Conservation (phyloP, 1,139 yeast genomes). For the Arxiozyma heterogenica region DNA sequence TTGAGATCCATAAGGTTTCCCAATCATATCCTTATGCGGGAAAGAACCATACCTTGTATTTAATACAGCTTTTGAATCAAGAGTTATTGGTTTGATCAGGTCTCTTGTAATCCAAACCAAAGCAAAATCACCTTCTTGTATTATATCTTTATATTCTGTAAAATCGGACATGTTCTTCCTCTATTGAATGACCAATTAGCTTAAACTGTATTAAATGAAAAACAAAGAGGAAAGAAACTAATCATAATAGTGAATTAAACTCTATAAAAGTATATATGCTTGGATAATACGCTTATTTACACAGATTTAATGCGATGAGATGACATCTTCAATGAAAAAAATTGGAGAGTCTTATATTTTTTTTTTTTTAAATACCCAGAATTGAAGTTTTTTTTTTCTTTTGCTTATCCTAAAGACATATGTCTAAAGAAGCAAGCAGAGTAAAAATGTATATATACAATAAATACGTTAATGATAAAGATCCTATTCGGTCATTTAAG, state of each 20-base stretch:
- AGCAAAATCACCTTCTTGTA: slow-evolving; percentile 79
- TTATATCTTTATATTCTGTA: slow-evolving; percentile 31
- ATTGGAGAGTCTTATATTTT: too few relatives aligned
- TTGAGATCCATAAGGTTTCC: slow-evolving; percentile 76
- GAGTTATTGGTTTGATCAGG: slow-evolving; percentile 63
- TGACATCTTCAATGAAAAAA: not conserved
- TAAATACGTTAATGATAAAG: too few relatives aligned
- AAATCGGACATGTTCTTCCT: slow-evolving; percentile 7
- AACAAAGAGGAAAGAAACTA: not conserved
- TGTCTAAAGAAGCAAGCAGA: too few relatives aligned
- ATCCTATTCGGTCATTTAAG: too few relatives aligned
- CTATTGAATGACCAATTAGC: not conserved
- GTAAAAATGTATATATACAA: too few relatives aligned
- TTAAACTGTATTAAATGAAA: too few relatives aligned
- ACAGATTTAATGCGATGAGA: not conserved
- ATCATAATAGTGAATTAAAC: too few relatives aligned
- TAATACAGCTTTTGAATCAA: slow-evolving; percentile 49
- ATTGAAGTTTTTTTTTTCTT: too few relatives aligned
- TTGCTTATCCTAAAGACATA: too few relatives aligned
- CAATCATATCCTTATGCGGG: slow-evolving; percentile 75
- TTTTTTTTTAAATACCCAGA: not conserved
- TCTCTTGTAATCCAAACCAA: slow-evolving; percentile 79
- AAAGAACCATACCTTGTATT: slow-evolving; percentile 87
- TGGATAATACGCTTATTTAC: too few relatives aligned
- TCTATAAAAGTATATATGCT: too few relatives aligned